Conservation (phyloP, 2,329 filamentous ascomycete species). For the Pleochaeta shiraiana region DNA sequence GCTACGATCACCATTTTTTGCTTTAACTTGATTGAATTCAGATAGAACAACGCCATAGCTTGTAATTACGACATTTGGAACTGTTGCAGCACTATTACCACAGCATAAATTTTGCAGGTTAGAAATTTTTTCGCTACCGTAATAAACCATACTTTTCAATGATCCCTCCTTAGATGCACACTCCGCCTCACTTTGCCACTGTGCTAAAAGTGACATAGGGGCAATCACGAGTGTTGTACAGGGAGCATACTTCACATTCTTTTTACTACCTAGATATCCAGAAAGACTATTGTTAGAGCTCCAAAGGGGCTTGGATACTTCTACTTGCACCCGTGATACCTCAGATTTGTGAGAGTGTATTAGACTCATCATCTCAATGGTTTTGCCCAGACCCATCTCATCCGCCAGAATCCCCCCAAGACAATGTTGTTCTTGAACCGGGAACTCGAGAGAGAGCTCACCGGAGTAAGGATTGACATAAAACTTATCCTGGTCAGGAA, state of each 20-base stretch:
- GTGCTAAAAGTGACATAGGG: slow-evolving; percentile 86
- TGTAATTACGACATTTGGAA: slow-evolving; percentile 82
- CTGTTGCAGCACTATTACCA: slow-evolving; percentile 45
- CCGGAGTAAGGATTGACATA: slow-evolving; percentile 97
- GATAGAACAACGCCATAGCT: slow-evolving; percentile 86
- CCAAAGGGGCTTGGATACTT: slow-evolving; percentile 5
- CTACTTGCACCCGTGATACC: slow-evolving; percentile 21
- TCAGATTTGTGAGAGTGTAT: slow-evolving; percentile 64
- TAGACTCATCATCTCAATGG: slow-evolving; percentile 92
- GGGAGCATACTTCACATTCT: slow-evolving; percentile 44
- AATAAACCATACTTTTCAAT: slow-evolving; percentile 73
- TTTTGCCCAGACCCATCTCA: slow-evolving; percentile 96
- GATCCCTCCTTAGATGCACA: slow-evolving; percentile 74
- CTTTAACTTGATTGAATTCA: slow-evolving; percentile 57
- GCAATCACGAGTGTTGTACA: slow-evolving; percentile 90
- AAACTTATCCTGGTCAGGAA: slow-evolving; percentile 49
- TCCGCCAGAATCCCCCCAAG: slow-evolving; percentile 85
- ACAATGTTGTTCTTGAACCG: slow-evolving; percentile 83
- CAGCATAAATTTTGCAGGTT: slow-evolving; percentile 66
- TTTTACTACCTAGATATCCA: slow-evolving; percentile 33
- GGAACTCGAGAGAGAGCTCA: slow-evolving; percentile 78
- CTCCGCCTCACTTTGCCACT: slow-evolving; percentile 91
- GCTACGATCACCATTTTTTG: slow-evolving; percentile 41
- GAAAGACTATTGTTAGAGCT: slow-evolving; percentile 36
- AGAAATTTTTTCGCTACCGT: slow-evolving; percentile 62